Evolutionary conservation across 805 yeast species (phyloP), one percentile per base, ranked within the genome.

Genomic region (Nakazawaea wyomingensis): DNA sequence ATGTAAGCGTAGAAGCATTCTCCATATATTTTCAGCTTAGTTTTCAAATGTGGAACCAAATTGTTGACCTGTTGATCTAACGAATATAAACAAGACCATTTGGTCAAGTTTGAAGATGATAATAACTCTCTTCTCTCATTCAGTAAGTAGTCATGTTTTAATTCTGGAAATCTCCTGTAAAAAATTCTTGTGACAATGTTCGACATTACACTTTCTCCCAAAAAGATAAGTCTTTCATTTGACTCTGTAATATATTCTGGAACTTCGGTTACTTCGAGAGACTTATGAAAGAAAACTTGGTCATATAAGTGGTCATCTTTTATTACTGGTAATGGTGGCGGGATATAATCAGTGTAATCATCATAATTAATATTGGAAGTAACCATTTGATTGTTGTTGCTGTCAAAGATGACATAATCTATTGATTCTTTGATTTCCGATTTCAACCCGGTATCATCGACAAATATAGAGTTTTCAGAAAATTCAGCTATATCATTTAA

Each of bases 1-100:
- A 37, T 24, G 14, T 37, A 37, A 4, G 40, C 40, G 13, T 17
- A 18, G 17, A 37, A 37, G 27, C 40, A 37, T n/a, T 37, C 40
- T 26, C 34, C 40, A 16, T 28, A 16, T 17, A 27, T 9, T 17
- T 27, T 37, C 11, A 17, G 21, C 13, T 30, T 19, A n/a, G 18
- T 18, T 20, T 26, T 18, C 7, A 18, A 13, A 32, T 32, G 20
- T 4, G 19, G 35, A 7, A 32, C 22, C 22, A 32, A 14, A 6
- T 16, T 16, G 22, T 32, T 18, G 13, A 18, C 22, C 14, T 32
- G 35, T 7, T 32, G 22, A 18, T 32, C 22, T 14, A 32, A 32
- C 18, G 35, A 17, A n/a, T 32, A 32, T 19, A 32, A 18, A 18
- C 22, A 10, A 8, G 35, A 9, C 35, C 35, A 32, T 18, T 19